Percentiles rank a stretch among this genome's conserved stretches.
Conservation (phyloP, 1,284 basidiomycete species). For the Pseudozyma thailandica region DNA sequence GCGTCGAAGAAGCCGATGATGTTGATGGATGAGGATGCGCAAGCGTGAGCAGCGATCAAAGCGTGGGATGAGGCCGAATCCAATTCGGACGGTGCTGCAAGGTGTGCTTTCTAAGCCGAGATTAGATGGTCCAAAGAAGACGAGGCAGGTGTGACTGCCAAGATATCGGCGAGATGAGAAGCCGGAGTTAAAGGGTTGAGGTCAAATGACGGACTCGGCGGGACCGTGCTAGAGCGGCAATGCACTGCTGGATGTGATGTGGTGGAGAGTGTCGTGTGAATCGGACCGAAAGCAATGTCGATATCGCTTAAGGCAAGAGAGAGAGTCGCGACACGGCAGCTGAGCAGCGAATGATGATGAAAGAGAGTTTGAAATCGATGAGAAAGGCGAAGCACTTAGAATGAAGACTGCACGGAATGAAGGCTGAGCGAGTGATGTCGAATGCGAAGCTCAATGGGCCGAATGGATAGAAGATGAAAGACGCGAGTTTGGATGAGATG, state of each 20-base stretch:
- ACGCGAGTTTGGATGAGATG: background rate
- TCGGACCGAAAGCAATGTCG: background rate
- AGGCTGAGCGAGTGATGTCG: too few species aligned
- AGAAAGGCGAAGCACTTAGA: too few species aligned
- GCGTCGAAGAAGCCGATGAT: background rate
- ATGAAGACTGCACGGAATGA: too few species aligned
- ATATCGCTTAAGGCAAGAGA: background rate
- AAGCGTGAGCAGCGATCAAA: background rate
- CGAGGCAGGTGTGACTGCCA: too few species aligned
- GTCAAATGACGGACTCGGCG: conserved; percentile 2
- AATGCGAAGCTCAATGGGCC: background rate
- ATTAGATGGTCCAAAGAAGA: background rate
- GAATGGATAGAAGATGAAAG: background rate
- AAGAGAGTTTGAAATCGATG: too few species aligned
- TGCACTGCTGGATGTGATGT: background rate
- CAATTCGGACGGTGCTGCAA: background rate
- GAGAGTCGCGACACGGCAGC: background rate
- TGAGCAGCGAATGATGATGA: too few species aligned
- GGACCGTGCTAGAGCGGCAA: background rate
- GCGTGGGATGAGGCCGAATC: background rate
- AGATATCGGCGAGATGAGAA: background rate
- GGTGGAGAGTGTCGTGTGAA: background rate
- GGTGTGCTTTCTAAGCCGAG: background rate
- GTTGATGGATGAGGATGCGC: background rate
- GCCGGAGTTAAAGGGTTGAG: background rate